Conservation (phyloP, 2,329 filamentous ascomycete species). For the Fusarium pseudoanthophilum region DNA sequence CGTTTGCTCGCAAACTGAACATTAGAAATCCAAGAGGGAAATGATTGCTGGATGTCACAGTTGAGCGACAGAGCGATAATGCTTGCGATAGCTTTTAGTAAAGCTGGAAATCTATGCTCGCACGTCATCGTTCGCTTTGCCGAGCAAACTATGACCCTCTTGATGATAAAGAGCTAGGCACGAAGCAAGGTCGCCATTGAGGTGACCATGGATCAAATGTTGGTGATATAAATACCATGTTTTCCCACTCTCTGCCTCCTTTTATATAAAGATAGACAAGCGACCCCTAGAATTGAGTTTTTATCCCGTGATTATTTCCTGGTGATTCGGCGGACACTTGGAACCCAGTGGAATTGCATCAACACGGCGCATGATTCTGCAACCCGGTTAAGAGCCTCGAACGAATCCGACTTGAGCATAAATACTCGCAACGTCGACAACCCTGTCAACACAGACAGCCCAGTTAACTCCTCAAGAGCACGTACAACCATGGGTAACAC, state of each 20-base stretch:
- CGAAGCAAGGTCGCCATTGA: neutral
- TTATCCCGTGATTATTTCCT: neutral
- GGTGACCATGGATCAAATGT: neutral
- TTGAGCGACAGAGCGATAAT: neutral
- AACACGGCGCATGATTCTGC: conserved; percentile 5
- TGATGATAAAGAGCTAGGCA: neutral
- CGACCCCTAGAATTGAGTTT: neutral
- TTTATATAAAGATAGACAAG: neutral
- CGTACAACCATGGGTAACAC: conserved; percentile 27
- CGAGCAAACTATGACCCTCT: neutral
- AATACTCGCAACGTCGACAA: conserved; percentile 3
- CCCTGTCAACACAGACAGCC: neutral
- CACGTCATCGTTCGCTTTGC: conserved; percentile 22
- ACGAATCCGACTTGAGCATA: neutral
- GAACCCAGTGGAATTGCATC: neutral
- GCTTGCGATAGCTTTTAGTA: neutral
- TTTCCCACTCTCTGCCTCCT: neutral
- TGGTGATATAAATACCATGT: conserved; percentile 2
- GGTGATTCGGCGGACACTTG: neutral
- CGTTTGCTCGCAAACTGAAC: neutral
- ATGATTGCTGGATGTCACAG: neutral
- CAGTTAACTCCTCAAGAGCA: neutral
- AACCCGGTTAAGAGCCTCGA: neutral
- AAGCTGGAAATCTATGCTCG: neutral
- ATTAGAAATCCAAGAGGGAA: neutral